A percentile compares a stretch with the other conserved stretches of the same genome.
Conservation (phyloP, 768 basidiomycete species). For the Podaxis pistillaris region DNA sequence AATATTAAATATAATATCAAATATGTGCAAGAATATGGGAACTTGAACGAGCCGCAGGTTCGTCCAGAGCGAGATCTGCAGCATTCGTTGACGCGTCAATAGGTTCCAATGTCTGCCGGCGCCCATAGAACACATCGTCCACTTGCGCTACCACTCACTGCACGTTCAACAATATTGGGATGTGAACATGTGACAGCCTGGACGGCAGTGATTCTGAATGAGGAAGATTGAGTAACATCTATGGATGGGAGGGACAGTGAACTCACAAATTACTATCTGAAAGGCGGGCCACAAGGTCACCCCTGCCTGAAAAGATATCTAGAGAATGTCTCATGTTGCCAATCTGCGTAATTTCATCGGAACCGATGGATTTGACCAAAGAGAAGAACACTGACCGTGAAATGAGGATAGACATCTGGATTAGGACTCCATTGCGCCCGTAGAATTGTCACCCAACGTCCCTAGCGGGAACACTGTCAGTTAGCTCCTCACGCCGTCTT, state of each 20-base stretch:
- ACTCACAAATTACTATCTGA: constrained; percentile 55
- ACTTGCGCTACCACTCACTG: constrained; percentile 74
- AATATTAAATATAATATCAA: neutral
- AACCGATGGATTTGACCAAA: neutral
- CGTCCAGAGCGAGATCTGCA: constrained; percentile 6
- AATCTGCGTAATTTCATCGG: constrained; percentile 40
- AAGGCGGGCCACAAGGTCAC: constrained; percentile 65
- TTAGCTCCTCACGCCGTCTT: neutral
- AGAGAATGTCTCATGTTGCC: constrained; percentile 79
- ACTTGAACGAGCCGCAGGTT: neutral
- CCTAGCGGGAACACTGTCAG: constrained; percentile 39
- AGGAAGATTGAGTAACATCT: constrained; percentile 1
- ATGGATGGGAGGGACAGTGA: neutral
- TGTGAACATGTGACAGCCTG: constrained; percentile 93
- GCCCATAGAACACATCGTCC: constrained; percentile 85
- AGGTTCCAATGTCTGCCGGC: constrained; percentile 28
- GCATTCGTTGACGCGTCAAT: neutral
- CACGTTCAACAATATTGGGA: constrained; percentile 70
- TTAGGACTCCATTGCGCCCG: constrained; percentile 79
- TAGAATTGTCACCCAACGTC: constrained; percentile 78
- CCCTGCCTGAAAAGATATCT: constrained; percentile 74
- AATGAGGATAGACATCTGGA: constrained; percentile 79
- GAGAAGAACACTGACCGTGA: constrained; percentile 52
- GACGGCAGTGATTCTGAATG: constrained; percentile 67
- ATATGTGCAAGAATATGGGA: neutral